Conservation (phyloP, 768 basidiomycete species). For the Boletus reticulatus region DNA sequence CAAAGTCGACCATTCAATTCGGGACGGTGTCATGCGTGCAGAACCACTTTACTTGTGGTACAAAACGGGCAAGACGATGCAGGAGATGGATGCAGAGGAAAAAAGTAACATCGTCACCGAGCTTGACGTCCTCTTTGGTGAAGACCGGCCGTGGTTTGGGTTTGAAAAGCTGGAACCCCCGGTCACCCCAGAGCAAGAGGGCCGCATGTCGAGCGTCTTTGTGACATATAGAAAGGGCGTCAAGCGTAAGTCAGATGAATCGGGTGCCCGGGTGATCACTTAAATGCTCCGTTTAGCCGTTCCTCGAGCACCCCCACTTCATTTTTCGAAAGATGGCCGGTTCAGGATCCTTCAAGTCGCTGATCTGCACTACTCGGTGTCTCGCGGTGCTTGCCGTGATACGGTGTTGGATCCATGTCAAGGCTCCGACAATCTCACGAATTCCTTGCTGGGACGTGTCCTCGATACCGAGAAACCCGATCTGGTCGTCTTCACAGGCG, state of each 20-base stretch:
- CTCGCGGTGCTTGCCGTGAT: constrained; percentile 74
- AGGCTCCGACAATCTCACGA: constrained; percentile 76
- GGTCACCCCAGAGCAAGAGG: constrained; percentile 44
- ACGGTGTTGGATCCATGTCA: constrained; percentile 50
- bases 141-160: constrained; percentile 81
- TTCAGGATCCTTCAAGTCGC: constrained; percentile 92
- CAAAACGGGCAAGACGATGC: constrained; percentile 59
- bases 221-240: constrained; percentile 71
- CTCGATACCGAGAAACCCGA: constrained; percentile 86
- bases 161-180: constrained; percentile 71
- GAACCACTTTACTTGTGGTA: constrained; percentile 78
- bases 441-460: constrained; percentile 63
- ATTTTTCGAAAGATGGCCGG: constrained; percentile 78
- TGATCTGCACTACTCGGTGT: constrained; percentile 90
- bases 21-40: constrained; percentile 57
- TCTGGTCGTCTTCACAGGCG: constrained; percentile 88
- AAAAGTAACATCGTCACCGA: constrained; percentile 76
- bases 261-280: background rate
- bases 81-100: constrained; percentile 58
- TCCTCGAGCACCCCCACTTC: constrained; percentile 73
- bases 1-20: constrained; percentile 58
- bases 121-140: constrained; percentile 86
- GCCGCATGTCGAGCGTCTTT: constrained; percentile 51
- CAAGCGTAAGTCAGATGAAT: constrained; percentile 50
- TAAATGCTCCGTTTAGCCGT: constrained; percentile 41